These are phyloP conservation scores for Madurella mycetomatis DNA, from an alignment of 2,329 filamentous ascomycete species.

Conservation along the genomic window DNA sequence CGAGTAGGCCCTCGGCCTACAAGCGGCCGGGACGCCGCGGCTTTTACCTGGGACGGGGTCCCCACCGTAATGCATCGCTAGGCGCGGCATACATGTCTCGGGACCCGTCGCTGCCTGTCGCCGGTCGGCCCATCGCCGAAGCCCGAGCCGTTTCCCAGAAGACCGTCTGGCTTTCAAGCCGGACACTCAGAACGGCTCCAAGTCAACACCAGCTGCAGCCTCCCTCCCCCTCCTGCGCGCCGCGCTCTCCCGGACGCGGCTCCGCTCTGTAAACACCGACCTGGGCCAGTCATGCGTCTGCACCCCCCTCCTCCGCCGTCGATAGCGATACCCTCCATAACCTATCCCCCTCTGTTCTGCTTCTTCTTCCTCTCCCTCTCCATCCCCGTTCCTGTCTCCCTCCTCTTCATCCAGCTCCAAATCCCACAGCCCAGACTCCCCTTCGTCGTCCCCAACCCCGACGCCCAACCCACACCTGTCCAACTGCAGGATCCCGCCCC, in stretches of 20 bases:
- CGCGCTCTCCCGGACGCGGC: conserved; percentile 11
- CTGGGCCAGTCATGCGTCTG: conserved; percentile 25
- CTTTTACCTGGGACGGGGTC: no score
- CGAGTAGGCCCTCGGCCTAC: no score
- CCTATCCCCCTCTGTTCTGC: no score
- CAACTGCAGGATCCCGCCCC: conserved; percentile 64
- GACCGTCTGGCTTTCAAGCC: no score
- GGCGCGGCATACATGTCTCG: no score
- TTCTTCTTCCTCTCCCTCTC: no score
- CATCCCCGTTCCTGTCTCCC: background rate
- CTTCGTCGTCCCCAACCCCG: background rate
- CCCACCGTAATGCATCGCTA: no score
- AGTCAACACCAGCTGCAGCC: conserved; percentile 14
- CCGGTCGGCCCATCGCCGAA: no score
- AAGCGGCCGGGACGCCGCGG: no score
- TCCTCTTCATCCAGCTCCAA: conserved; percentile 10
- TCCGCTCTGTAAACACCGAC: conserved; percentile 24
- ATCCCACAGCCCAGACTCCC: conserved; percentile 31
- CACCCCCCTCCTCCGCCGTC: conserved; percentile 4
- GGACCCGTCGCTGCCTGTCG: no score
- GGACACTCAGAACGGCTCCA: conserved; percentile 27
- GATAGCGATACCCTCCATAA: background rate
- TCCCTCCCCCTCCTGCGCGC: conserved; percentile 18
- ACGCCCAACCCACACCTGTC: conserved; percentile 43
- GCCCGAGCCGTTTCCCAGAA: no score